Base-by-base conservation (phyloP, 2,329 filamentous ascomycete genomes). In the Trichophyton mentagrophytes region DNA sequence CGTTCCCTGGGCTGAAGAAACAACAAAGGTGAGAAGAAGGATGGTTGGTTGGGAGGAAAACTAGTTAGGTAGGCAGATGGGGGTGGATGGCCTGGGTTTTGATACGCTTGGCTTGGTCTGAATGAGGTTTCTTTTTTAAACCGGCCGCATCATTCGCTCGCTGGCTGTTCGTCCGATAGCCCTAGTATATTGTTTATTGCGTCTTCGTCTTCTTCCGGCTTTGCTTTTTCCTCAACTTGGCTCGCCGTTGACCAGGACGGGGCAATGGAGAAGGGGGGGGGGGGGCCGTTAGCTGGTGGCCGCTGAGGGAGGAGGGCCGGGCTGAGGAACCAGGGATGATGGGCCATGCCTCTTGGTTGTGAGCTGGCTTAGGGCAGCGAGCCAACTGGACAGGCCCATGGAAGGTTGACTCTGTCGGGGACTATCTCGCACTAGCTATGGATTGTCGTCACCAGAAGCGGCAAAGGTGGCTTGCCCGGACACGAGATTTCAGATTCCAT, bases 341-440 rank as follows among this genome's bases (percentile, higher is more conserved):
- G 22, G 22, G 25, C 47, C 47, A 30, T 30, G 27, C 27, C 27
- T 30, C 27, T 2, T 30, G 27, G 27, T 30, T 30, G 27, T 30
- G 27, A 30, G 27, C 27, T 30, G 27, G 27, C 27, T 30, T 30
- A 53, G 49, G 25, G 20, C 47, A 25, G 47, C n/a, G 20, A 53
- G 49, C 22, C 3, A 53, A 25, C 22, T 30, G n/a, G n/a, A 30
- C 13, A 30, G 3, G 51, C 27, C 51, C 20, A n/a, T 30, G n/a
- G 51, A 55, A 55, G 51, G 51, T 55, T 55, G 51, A 36, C 51
- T 55, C 51, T 55, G 38, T 55, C 51, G 30, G 51, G 51, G 30
- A 55, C 51, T 38, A 55, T 55, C 51, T 55, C 51, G 27, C 51
- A 36, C 51, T 55, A 55, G 51, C 51, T 33, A 36, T 13, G 51